Percentiles rank a stretch among this genome's conserved stretches.
Evolutionary conservation across 2,329 filamentous ascomycete species (phyloP).

Genomic region (Harringtonia lauricola): DNA sequence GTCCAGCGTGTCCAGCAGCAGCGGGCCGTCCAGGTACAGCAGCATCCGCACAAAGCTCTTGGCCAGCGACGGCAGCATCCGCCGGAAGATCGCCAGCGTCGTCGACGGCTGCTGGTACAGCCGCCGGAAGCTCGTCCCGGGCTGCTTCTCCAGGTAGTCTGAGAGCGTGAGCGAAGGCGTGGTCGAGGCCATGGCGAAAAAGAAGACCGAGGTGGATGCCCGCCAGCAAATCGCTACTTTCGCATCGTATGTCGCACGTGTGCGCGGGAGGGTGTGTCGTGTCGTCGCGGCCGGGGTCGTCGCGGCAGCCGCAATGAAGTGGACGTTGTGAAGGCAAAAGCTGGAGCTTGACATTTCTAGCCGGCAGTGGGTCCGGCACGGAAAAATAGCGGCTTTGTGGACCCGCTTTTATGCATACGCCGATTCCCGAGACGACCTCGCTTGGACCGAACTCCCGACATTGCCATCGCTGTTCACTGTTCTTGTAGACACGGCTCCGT

Average conservation of each 20-base stretch:
- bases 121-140: constrained; percentile 78
- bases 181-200: no score
- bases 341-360: no score
- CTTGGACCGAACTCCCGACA: background rate
- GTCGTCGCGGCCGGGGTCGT: no score
- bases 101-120: constrained; percentile 95
- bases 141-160: constrained; percentile 88
- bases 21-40: constrained; percentile 76
- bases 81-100: constrained; percentile 87
- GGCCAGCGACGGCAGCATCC: constrained; percentile 90
- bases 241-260: no score
- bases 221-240: no score
- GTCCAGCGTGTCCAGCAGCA: constrained; percentile 72
- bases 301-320: background rate
- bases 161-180: constrained; percentile 50
- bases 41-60: constrained; percentile 95
- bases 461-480: background rate
- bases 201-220: no score
- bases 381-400: no score
- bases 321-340: background rate
- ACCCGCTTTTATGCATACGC: background rate
- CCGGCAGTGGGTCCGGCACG: no score
- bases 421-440: background rate
- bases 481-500: background rate
- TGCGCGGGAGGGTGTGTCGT: no score